phyloP scores from a whole-genome alignment of 2,329 filamentous ascomycete genomes.

The Aspergillus persii region DNA sequence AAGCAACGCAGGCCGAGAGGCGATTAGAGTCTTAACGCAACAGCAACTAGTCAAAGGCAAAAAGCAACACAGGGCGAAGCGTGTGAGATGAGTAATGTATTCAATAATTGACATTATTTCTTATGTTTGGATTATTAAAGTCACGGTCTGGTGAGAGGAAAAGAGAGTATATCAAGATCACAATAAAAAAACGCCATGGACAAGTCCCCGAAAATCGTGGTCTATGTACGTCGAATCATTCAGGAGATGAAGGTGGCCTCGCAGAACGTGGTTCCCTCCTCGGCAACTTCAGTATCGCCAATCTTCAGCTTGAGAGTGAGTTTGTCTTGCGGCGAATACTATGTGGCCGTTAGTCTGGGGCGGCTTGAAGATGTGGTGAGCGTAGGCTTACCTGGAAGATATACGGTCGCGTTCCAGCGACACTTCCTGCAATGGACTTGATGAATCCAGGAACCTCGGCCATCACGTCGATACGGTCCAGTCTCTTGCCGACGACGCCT shows the following conservation, averaged over 20 bases:
- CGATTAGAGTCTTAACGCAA: no score
- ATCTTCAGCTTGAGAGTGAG: conserved; percentile 79
- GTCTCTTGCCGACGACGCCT: conserved; percentile 64
- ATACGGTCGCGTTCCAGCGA: conserved; percentile 91
- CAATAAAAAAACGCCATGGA: conserved; percentile 31
- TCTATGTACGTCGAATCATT: conserved; percentile 31
- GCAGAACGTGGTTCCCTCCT: conserved; percentile 75
- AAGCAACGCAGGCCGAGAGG: no score
- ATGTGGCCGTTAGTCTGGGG: conserved; percentile 17
- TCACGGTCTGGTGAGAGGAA: conserved; percentile 17
- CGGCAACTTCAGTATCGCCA: conserved; percentile 72
- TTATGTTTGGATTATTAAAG: conserved; percentile 18
- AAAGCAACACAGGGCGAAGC: background rate
- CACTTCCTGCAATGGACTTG: conserved; percentile 85
- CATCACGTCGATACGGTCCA: conserved; percentile 92
- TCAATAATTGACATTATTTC: conserved; percentile 30
- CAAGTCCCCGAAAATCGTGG: conserved; percentile 19
- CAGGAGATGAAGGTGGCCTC: conserved; percentile 96
- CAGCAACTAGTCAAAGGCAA: background rate
- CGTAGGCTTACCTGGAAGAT: conserved; percentile 77
- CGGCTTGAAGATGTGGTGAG: background rate
- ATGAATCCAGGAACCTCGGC: conserved; percentile 93
- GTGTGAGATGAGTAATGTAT: background rate
- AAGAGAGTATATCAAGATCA: conserved; percentile 28
- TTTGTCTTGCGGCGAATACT: conserved; percentile 69